Conservation (phyloP, 73 alveolate species). For the Uronychia setigera region DNA sequence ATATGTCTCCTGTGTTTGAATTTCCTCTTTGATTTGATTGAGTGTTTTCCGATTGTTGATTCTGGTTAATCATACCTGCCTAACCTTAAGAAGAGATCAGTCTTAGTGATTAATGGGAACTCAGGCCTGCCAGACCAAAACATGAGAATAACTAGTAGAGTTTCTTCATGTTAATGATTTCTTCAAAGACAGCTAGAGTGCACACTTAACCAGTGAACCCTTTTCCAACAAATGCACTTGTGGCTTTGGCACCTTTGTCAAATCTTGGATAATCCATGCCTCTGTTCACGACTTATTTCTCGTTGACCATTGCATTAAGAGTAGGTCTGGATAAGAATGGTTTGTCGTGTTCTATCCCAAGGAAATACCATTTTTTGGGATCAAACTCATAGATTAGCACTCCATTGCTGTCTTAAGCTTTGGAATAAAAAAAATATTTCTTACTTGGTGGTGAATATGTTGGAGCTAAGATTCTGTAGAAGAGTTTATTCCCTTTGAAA, state of each 20-base stretch:
- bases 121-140: background rate
- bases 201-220: conserved; percentile 47
- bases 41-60: background rate
- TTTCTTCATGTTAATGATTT: conserved; percentile 2
- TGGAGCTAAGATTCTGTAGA: conserved; percentile 38
- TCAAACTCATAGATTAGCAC: conserved; percentile 41
- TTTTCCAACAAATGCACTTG: conserved; percentile 33
- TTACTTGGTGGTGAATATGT: conserved; percentile 40
- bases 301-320: conserved; percentile 50
- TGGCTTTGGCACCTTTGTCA: conserved; percentile 28
- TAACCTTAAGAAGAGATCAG: background rate
- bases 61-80: background rate
- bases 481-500: conserved; percentile 43
- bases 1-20: conserved; percentile 10
- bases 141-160: background rate
- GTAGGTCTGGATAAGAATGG: conserved; percentile 44
- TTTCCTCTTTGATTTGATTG: conserved; percentile 2
- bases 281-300: conserved; percentile 25
- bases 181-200: conserved; percentile 38
- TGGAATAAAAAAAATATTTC: background rate
- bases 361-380: conserved; percentile 60
- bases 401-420: conserved; percentile 46
- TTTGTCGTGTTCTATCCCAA: conserved; percentile 52
- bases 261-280: conserved; percentile 52
- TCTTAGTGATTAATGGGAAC: background rate